Evolutionary conservation across 139 green algal genomes (phyloP).

Genomic region (Tetraselmis chui): DNA sequence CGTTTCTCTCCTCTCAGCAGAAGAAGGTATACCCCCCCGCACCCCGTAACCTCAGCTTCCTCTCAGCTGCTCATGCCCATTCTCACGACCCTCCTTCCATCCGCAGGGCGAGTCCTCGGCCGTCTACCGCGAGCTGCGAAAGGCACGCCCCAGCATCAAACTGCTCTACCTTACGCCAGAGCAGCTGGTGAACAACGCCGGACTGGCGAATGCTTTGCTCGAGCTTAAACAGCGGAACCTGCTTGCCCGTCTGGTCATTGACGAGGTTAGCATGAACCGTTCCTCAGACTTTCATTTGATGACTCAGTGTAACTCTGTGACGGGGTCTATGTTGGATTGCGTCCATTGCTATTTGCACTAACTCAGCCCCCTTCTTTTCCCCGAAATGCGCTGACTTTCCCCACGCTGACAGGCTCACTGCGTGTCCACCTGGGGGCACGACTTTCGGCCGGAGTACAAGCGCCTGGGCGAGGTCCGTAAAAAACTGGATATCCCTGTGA

Average conservation of each 20-base stretch:
- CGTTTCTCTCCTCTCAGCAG: conserved; percentile 71
- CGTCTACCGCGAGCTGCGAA: conserved; percentile 63
- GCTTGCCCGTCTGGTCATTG: conserved; percentile 62
- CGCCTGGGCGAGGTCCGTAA: conserved; percentile 28
- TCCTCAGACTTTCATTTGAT: too few species aligned
- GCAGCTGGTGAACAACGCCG: conserved; percentile 41
- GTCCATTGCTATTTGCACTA: too few species aligned
- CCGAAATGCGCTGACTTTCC: neutral
- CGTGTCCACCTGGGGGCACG: conserved; percentile 67
- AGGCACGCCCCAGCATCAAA: conserved; percentile 44
- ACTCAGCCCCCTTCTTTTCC: too few species aligned
- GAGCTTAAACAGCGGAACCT: conserved; percentile 21
- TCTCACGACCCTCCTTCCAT: conserved; percentile 70
- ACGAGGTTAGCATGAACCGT: conserved; percentile 38
- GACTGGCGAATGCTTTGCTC: conserved; percentile 23
- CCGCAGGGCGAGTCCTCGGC: conserved; percentile 29
- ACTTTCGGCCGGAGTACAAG: conserved; percentile 76
- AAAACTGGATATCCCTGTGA: conserved; percentile 19
- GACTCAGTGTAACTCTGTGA: too few species aligned
- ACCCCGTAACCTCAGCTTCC: neutral
- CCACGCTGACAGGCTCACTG: conserved; percentile 72
- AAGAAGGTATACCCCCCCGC: conserved; percentile 1
- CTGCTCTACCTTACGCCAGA: conserved; percentile 88
- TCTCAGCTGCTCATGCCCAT: conserved; percentile 56
- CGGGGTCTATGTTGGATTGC: too few species aligned